Base-by-base conservation (phyloP, 768 basidiomycete species). In the Coprinellus aureogranulatus region DNA sequence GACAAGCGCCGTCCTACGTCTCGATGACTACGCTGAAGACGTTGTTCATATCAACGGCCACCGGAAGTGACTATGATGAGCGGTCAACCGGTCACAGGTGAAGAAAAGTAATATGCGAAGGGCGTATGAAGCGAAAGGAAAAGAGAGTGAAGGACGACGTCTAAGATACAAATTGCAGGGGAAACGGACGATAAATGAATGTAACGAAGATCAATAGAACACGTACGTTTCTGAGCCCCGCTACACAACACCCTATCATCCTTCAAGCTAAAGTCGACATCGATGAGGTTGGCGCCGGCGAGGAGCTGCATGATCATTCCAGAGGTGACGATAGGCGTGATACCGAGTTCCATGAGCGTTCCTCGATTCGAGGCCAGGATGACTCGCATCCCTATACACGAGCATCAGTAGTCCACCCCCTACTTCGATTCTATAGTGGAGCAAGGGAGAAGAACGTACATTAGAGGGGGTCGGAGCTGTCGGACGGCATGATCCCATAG, bases 291-390 rank as follows among this genome's bases (percentile, higher is more conserved):
- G 40, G 97, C 96, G 55, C 97, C 97, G 18, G 96, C 94, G 60
- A 99, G 82, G 44, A 99, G 88, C 75, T 99, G 97, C 92, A 99
- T 98, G 74, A 98, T 99, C 96, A 98, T 98, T 67, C 97, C 97
- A 52, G 90, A 92, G 10, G 97, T 99, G 71, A 98, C 86, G 69
- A 98, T 97, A 40, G 97, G 97, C 27, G 88, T 95, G 66, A 98
- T 98, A 59, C 97, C 96, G 60, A 99, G 86, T 75, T 99, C 97
- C 97, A 99, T 99, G 60, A 98, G 88, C 1, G 97, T 98, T 62
- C 97, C 97, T 59, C 96, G 86, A 78, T 98, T 98, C 6, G 94
- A 97, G 23, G 97, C 96, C 59, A 99, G 85, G 76, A 99, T 98
- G 78, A 96, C 96, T 75, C 96, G 92, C 90, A 98, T 94, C 97